Evolutionary conservation across 257 asterid species (phyloP), one percentile per base, ranked within the genome.

Genomic region (Lavandula angustifolia): DNA sequence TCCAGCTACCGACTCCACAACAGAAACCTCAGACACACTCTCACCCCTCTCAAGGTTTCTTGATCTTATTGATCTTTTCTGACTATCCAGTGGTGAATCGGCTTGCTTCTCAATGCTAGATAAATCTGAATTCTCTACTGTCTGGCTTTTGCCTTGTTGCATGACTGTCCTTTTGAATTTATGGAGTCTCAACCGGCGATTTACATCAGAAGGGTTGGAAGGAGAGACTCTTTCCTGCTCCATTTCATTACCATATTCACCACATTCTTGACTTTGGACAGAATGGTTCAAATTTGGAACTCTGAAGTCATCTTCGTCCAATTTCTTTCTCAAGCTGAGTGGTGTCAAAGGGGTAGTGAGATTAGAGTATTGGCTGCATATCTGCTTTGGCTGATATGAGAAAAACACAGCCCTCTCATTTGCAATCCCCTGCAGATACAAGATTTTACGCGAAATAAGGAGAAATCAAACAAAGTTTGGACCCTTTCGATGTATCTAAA

Each of bases 231-330:
- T 81, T 49, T 69, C 85, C 11, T 47, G 53, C 48, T 54, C 56
- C 17, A 17, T 13, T 12, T 59, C 44, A 60, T 66, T 34, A 41
- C 60, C 16, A 44, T 4, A 29, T 18, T 68, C 69, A 54, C 69
- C 74, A 74, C n/a, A 37, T 60, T 80, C 84, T 52, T 54, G 86
- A 71, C 46, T 80, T 54, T 53, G 66, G 64, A 47, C 70, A 14
- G 83, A 72, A 35, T 77, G 77, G 50, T 69, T 40, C 62, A 88
- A 80, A 46, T 79, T 75, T 22, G 96, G 95, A 73, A 91, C 94
- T 61, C 77, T 79, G 57, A 81, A 86, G 62, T 91, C 95, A 73
- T 88, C 88, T 54, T 83, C 92, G 37, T 81, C 84, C 9, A 37
- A 65, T 32, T 65, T 80, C 77, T 76, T 82, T 68, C 73, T 73